phyloP scores from a whole-genome alignment of 345 rosid species.

The Eucalyptus paniculata region DNA sequence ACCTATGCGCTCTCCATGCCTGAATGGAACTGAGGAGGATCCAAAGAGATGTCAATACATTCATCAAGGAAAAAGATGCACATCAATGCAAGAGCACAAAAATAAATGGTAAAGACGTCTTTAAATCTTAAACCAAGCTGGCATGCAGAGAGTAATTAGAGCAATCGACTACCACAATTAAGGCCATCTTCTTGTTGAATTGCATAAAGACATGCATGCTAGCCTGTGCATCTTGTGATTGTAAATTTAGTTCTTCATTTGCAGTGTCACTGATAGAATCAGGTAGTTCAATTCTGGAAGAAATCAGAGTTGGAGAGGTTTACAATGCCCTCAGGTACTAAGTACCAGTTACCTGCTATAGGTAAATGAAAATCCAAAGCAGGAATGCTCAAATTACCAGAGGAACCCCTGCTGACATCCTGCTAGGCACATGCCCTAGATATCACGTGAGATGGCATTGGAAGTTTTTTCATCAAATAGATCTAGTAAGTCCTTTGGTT shows the following conservation, averaged over 20 bases:
- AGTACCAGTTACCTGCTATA: neutral
- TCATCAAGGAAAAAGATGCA: neutral
- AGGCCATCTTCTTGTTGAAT: neutral
- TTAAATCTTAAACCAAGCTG: neutral
- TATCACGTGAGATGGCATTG: neutral
- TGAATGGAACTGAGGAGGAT: conserved; percentile 59
- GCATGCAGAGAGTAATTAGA: neutral
- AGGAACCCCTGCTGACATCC: neutral
- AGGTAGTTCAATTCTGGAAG: neutral
- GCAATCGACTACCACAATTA: neutral
- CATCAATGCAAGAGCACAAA: neutral
- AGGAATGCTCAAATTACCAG: neutral
- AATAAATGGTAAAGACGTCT: neutral
- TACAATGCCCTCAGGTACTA: neutral
- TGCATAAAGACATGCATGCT: neutral
- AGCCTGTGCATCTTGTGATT: neutral
- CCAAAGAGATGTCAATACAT: neutral
- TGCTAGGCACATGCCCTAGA: neutral
- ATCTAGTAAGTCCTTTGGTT: neutral
- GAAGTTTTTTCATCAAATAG: neutral
- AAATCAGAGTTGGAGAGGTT: neutral
- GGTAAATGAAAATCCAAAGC: neutral
- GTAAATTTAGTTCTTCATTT: neutral
- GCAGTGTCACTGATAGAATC: neutral
- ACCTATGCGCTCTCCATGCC: conserved; percentile 90